phyloP scores from a whole-genome alignment of 2,329 filamentous ascomycete genomes.

The Fusarium floridanum region DNA sequence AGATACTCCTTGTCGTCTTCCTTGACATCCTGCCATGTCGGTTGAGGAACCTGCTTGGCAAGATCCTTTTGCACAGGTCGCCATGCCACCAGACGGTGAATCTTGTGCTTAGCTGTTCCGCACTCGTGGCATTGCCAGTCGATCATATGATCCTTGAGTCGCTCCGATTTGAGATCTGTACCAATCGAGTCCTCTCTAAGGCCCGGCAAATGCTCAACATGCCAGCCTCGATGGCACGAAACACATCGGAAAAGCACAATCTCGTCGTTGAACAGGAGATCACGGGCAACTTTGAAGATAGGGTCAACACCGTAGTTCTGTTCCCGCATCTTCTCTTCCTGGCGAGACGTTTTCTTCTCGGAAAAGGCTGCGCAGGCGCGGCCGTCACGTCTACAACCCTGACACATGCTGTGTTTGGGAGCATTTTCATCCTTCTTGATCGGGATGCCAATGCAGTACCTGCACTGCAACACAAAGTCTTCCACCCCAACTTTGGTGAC shows the following conservation, averaged over 20 bases:
- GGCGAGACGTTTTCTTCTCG: constrained; percentile 75
- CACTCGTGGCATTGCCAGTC: constrained; percentile 89
- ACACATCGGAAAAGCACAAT: constrained; percentile 88
- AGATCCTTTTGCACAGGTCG: constrained; percentile 66
- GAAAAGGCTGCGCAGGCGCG: constrained; percentile 81
- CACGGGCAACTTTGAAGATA: constrained; percentile 70
- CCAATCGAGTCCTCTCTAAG: constrained; percentile 50
- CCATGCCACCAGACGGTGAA: constrained; percentile 89
- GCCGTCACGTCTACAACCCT: constrained; percentile 75
- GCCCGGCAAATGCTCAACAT: constrained; percentile 84
- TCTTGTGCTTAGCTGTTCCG: constrained; percentile 71
- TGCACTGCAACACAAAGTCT: constrained; percentile 90
- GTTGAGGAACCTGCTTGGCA: constrained; percentile 12
- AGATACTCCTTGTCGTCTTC: constrained; percentile 89
- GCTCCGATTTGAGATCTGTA: constrained; percentile 57
- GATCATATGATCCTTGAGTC: constrained; percentile 78
- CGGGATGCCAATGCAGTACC: constrained; percentile 79
- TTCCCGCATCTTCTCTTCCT: constrained; percentile 86
- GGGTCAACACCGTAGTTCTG: constrained; percentile 86
- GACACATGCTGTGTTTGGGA: constrained; percentile 79
- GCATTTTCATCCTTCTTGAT: constrained; percentile 76
- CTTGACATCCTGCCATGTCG: constrained; percentile 59
- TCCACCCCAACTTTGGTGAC: constrained; percentile 86
- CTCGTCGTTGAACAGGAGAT: constrained; percentile 79
- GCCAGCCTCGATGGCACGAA: constrained; percentile 82